Conservation (phyloP, 225 moss, liverwort and hornwort genomes). For the Polytrichum commune region DNA sequence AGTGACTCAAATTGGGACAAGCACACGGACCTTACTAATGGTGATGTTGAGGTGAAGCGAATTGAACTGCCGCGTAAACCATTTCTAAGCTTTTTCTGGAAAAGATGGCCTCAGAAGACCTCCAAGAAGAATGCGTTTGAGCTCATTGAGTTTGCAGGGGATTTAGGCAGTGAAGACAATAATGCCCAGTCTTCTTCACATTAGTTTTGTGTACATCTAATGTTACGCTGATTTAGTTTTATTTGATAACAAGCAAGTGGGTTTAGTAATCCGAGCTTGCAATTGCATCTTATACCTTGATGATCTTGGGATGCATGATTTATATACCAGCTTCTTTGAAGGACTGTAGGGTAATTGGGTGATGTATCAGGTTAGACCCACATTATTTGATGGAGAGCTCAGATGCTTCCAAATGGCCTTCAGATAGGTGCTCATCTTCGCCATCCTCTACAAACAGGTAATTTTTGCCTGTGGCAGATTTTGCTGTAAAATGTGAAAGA, state of each 20-base stretch:
- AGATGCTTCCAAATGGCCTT: too few relatives aligned
- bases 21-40: conserved; percentile 8
- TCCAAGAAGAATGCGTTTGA: conserved; percentile 35
- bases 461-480: too few relatives aligned
- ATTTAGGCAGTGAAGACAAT: conserved; percentile 27
- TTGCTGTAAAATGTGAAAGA: too few relatives aligned
- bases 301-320: conserved; percentile 4
- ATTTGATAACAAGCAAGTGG: background rate
- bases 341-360: background rate
- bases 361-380: too few relatives aligned
- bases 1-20: conserved; percentile 31
- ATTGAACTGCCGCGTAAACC: conserved; percentile 26
- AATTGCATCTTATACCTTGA: background rate
- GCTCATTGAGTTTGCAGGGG: conserved; percentile 46
- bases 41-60: conserved; percentile 21
- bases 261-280: conserved; percentile 5
- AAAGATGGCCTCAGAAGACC: conserved; percentile 28
- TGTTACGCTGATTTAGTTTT: conserved; percentile 9
- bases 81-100: conserved; percentile 23
- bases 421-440: too few relatives aligned
- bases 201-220: background rate
- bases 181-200: conserved; percentile 9
- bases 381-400: too few relatives aligned
- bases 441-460: too few relatives aligned
- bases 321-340: conserved; percentile 4